Evolutionary conservation across 2,329 filamentous ascomycete genomes (phyloP).

Genomic region (Capronia americana): DNA sequence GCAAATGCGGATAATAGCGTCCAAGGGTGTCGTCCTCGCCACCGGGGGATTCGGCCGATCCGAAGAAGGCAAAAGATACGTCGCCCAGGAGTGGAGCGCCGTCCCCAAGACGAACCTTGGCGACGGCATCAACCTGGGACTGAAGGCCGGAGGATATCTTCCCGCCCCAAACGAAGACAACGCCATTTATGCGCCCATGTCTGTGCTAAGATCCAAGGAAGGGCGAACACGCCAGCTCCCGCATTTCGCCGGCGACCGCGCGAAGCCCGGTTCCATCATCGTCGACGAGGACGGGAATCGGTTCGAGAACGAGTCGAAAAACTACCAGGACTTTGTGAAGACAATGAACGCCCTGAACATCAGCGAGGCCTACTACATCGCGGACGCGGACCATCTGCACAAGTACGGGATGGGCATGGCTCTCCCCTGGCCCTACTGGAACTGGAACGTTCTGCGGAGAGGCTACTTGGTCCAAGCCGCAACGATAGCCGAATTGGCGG

Average conservation of each 20-base stretch:
- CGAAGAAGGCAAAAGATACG: too few species aligned
- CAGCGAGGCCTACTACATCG: slow-evolving; percentile 13
- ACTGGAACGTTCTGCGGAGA: slow-evolving; percentile 13
- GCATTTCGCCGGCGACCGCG: slow-evolving; percentile 41
- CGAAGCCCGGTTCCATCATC: slow-evolving; percentile 46
- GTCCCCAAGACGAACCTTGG: slow-evolving; percentile 42
- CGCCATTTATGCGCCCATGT: slow-evolving; percentile 42
- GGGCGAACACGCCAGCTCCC: slow-evolving; percentile 44
- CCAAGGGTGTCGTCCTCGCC: slow-evolving; percentile 45
- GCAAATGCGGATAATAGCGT: slow-evolving; percentile 39
- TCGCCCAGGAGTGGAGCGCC: slow-evolving; percentile 40
- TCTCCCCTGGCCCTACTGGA: slow-evolving; percentile 19
- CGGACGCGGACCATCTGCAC: slow-evolving; percentile 15
- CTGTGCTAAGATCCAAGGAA: slow-evolving; percentile 13
- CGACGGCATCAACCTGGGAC: slow-evolving; percentile 42
- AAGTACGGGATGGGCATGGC: slow-evolving; percentile 28
- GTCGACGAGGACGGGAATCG: slow-evolving; percentile 45
- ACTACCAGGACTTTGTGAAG: slow-evolving; percentile 40
- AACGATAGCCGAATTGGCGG: slow-evolving; percentile 37
- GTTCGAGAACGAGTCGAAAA: slow-evolving; percentile 47
- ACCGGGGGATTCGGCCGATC: slow-evolving; percentile 46
- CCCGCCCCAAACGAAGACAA: slow-evolving; percentile 42
- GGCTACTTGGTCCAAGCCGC: slow-evolving; percentile 23
- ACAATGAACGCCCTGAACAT: slow-evolving; percentile 13
- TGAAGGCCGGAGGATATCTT: slow-evolving; percentile 35